Conservation (phyloP, 2,329 filamentous ascomycete genomes). For the Aspergillus eucalypticola region DNA sequence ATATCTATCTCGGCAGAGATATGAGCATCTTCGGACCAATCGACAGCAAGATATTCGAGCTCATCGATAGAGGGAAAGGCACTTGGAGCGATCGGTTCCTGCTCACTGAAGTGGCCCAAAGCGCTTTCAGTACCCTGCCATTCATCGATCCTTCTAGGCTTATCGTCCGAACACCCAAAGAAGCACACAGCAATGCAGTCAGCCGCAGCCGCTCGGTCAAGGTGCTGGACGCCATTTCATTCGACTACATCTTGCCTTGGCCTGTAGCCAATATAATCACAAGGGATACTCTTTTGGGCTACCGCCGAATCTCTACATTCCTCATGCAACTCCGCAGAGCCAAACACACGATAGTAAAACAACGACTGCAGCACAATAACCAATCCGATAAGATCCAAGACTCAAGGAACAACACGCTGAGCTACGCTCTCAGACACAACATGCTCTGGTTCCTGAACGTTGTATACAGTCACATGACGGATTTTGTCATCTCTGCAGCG, state of each 20-base stretch:
- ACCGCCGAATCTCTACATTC: constrained; percentile 73
- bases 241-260: constrained; percentile 69
- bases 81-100: constrained; percentile 80
- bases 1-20: constrained; percentile 75
- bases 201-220: constrained; percentile 61
- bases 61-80: constrained; percentile 62
- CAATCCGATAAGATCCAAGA: constrained; percentile 43
- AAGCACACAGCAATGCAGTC: constrained; percentile 46
- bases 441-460: constrained; percentile 77
- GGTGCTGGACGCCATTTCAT: constrained; percentile 62
- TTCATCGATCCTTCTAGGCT: constrained; percentile 64
- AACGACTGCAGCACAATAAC: constrained; percentile 38
- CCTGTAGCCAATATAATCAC: constrained; percentile 71
- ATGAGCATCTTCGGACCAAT: constrained; percentile 68
- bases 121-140: constrained; percentile 60
- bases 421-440: constrained; percentile 60
- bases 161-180: constrained; percentile 55
- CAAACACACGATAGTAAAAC: constrained; percentile 63
- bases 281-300: constrained; percentile 62
- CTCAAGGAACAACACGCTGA: constrained; percentile 39
- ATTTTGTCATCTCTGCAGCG: constrained; percentile 67
- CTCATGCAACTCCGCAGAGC: constrained; percentile 76
- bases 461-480: constrained; percentile 73
- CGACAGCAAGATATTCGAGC: constrained; percentile 69
- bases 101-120: constrained; percentile 74